Conservation (phyloP, 2,329 filamentous ascomycete species). For the Cercospora sp. region DNA sequence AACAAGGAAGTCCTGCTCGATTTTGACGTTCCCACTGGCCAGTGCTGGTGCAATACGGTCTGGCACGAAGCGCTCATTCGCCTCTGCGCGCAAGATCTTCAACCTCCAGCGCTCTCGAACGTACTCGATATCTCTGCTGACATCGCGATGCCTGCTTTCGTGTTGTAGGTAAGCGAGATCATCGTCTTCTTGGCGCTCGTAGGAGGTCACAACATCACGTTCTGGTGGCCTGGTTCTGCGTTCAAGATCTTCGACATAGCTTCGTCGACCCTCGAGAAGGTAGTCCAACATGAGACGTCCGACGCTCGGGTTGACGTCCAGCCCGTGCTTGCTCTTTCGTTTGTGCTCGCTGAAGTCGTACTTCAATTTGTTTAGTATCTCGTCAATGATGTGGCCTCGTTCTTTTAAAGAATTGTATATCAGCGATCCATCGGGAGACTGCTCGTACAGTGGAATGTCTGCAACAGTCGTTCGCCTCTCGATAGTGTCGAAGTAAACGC, state of each 20-base stretch:
- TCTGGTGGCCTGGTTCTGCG: background rate
- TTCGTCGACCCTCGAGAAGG: slow-evolving; percentile 24
- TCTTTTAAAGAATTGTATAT: slow-evolving; percentile 23
- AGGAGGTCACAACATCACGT: slow-evolving; percentile 6
- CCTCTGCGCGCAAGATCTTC: slow-evolving; percentile 14
- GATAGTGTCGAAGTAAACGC: slow-evolving; percentile 25
- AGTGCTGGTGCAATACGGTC: slow-evolving; percentile 12
- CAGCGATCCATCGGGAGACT: slow-evolving; percentile 12
- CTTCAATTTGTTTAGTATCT: slow-evolving; percentile 23
- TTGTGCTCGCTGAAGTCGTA: slow-evolving; percentile 16
- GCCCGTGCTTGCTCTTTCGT: background rate
- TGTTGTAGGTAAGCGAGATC: slow-evolving; percentile 12
- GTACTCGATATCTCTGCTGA: slow-evolving; percentile 12
- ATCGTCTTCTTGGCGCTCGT: slow-evolving; percentile 13
- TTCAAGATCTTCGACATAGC: slow-evolving; percentile 22
- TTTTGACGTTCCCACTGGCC: slow-evolving; percentile 1
- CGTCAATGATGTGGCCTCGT: slow-evolving; percentile 20
- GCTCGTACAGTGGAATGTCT: slow-evolving; percentile 13
- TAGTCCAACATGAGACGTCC: slow-evolving; percentile 30
- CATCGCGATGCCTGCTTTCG: background rate
- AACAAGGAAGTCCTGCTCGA: slow-evolving; percentile 18
- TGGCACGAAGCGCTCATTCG: slow-evolving; percentile 6
- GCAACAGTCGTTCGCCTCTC: slow-evolving; percentile 16
- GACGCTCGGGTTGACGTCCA: slow-evolving; percentile 20
- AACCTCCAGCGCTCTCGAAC: slow-evolving; percentile 17